Conservation (phyloP, 192 early-diverging fungal genomes). For the Kappamyces sp. region DNA sequence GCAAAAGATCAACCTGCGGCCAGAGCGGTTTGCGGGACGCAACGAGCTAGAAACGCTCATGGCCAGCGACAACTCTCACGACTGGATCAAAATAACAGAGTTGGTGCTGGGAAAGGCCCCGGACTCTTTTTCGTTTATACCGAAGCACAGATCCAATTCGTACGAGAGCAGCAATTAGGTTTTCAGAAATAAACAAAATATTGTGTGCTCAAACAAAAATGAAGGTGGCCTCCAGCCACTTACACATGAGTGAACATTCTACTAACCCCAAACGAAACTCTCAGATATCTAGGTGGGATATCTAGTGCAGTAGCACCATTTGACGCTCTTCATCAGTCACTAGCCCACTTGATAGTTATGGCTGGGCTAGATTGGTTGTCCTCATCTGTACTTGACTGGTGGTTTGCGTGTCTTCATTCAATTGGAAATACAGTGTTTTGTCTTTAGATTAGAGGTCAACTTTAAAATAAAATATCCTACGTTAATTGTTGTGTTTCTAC, state of each 20-base stretch:
- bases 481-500: too few relatives aligned
- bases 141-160: conserved; percentile 91
- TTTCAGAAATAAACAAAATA: not conserved
- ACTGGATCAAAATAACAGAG: conserved; percentile 94
- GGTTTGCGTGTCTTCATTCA: too few relatives aligned
- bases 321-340: not conserved
- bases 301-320: not conserved
- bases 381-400: too few relatives aligned
- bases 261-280: not conserved
- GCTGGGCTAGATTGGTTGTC: too few relatives aligned
- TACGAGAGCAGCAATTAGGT: conserved; percentile 31
- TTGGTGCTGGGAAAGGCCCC: conserved; percentile 87
- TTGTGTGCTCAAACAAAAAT: not conserved
- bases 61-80: conserved; percentile 67
- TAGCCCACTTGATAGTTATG: too few relatives aligned
- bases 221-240: not conserved
- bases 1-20: conserved; percentile 86
- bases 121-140: conserved; percentile 79
- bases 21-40: conserved; percentile 76
- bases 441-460: too few relatives aligned
- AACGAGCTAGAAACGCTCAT: conserved; percentile 93
- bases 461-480: too few relatives aligned
- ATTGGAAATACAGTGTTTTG: too few relatives aligned
- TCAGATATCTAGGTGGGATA: not conserved
- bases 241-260: too few relatives aligned